Evolutionary conservation across 31 red algal genomes (phyloP).

Genomic region (Porphyra umbilicalis): DNA sequence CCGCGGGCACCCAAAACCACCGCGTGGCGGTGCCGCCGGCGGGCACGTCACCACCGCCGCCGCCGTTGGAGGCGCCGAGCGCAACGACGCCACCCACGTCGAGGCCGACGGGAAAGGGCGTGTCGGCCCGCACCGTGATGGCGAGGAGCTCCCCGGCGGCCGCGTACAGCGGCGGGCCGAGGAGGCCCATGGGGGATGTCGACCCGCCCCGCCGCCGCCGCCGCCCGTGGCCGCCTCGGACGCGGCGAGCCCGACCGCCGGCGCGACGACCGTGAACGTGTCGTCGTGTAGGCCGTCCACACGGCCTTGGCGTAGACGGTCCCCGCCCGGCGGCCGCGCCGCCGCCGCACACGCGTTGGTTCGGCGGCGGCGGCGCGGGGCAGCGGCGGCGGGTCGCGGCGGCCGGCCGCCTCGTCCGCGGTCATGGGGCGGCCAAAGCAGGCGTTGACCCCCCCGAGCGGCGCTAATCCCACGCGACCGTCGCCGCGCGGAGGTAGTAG

Average conservation of each 20-base stretch:
- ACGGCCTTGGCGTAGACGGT: not conserved
- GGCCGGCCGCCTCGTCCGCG: not conserved
- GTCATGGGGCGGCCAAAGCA: not conserved
- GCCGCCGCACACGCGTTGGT: not conserved
- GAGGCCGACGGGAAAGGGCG: not conserved
- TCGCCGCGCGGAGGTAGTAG: slow-evolving; percentile 31
- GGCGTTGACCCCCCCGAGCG: not conserved
- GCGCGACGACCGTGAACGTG: not conserved
- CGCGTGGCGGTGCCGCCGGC: not conserved
- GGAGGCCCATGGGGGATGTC: not conserved
- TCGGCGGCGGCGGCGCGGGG: not conserved
- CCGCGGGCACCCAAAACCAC: not conserved
- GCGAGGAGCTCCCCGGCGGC: not conserved
- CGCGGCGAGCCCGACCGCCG: not conserved
- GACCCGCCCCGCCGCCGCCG: not conserved
- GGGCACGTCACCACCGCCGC: not conserved
- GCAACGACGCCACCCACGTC: not conserved
- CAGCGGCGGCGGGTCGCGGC: not conserved
- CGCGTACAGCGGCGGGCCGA: not conserved
- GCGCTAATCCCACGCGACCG: slow-evolving; percentile 32
- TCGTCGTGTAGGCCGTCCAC: not conserved
- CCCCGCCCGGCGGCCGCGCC: not conserved
- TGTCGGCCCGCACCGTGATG: not conserved
- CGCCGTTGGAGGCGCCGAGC: not conserved
- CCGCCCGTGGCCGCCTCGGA: not conserved